phyloP scores from a whole-genome alignment of 2,329 filamentous ascomycete genomes.

The Monascus ruber region DNA sequence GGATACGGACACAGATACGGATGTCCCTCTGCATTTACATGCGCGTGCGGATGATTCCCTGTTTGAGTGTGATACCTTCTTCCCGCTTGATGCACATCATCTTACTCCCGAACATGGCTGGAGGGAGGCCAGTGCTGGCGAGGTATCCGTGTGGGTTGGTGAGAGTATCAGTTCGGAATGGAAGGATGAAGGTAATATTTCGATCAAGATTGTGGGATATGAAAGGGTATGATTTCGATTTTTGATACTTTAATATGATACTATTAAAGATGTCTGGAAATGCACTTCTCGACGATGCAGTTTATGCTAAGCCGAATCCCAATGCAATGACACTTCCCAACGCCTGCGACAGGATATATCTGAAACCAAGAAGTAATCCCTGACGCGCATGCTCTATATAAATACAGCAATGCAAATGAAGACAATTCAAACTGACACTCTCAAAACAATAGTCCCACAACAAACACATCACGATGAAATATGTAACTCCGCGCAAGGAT shows the following conservation, averaged over 20 bases:
- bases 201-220: conserved; percentile 38
- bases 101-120: conserved; percentile 19
- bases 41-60: conserved; percentile 1
- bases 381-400: too few species aligned
- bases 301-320: too few species aligned
- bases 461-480: too few species aligned
- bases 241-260: background rate
- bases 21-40: background rate
- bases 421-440: too few species aligned
- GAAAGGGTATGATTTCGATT: conserved; percentile 15
- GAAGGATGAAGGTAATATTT: conserved; percentile 39
- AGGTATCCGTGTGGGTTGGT: conserved; percentile 32
- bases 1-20: conserved; percentile 5
- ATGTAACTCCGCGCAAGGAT: too few species aligned
- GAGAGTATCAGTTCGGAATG: conserved; percentile 29
- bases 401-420: too few species aligned
- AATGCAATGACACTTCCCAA: too few species aligned
- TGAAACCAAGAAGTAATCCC: too few species aligned
- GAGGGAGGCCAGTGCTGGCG: conserved; percentile 20
- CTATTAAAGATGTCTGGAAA: too few species aligned
- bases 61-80: conserved; percentile 40
- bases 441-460: too few species aligned
- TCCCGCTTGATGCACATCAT: conserved; percentile 26
- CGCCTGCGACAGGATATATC: too few species aligned
- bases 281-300: background rate